Evolutionary conservation across 768 basidiomycete genomes (phyloP), one percentile per base, ranked within the genome.

Genomic region (Tulasnella calospora): DNA sequence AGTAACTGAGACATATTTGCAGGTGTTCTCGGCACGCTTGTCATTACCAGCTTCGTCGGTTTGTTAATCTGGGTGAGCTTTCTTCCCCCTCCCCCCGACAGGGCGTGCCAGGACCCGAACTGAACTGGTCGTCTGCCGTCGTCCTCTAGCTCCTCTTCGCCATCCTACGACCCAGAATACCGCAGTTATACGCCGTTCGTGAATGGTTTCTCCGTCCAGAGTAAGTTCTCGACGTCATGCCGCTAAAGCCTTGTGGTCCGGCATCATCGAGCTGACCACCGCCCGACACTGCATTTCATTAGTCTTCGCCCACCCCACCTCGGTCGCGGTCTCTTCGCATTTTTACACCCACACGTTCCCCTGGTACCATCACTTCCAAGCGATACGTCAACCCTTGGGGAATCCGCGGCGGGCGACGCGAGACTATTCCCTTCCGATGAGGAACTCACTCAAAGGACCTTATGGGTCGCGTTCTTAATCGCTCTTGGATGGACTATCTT

Each of bases 131-230:
- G 46, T 35, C 73, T 78, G n/a, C 67, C 46, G 69, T 23, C 70
- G 77, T 36, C 80, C 21, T 57, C 7, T 80, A 93, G 92, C 82
- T 90, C 71, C 80, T 89, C 67, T 94, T 94, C 83, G 92, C 90
- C 35, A 83, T 90, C 70, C 80, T 92, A 30, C 87, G 92, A 55
- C 92, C 92, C 19, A 89, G 88, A 76, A 90, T 89, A 81, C 88
- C 92, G 77, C 91, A 93, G 85, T 82, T 94, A 19, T 94, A 93
- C 81, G 91, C 85, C 27, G 83, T 91, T 71, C 86, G 92, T 82
- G 92, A 93, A 82, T 94, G 92, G 92, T 94, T 94, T 83, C 87
- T 91, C 21, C 89, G 88, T 70, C 88, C 86, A 83, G 88, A 89
- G 92, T 94, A 82, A 84, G 90, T 87, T 2, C 23, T 55, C 72